Base-by-base conservation (phyloP, 2,329 filamentous ascomycete genomes). In the Stylonectria norvegica region DNA sequence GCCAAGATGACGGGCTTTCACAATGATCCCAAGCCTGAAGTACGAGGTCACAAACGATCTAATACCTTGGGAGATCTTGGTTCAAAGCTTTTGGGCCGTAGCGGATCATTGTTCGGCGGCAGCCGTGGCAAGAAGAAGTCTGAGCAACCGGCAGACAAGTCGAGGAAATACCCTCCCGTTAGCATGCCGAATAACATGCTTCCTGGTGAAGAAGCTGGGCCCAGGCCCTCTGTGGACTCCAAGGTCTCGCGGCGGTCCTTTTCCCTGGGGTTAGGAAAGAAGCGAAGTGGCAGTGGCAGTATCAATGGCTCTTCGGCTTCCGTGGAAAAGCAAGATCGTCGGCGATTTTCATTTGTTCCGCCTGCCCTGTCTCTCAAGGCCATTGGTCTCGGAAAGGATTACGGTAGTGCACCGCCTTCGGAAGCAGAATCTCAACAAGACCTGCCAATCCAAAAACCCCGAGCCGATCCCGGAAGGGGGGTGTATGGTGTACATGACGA, bases 71-170 rank as follows among this genome's bases (percentile, higher is more conserved):
- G 81, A 59, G 89, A 79, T 65, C 79, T 96, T 42, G 82, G 87
- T 38, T 88, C 87, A 55, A 93, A 86, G 66, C 71, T 95, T 23
- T 86, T 95, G 64, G 87, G 89, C 29, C 83, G 90, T 47, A 88
- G 83, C 50, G 86, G 85, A 11, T 93, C 88, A 7, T 74, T 93
- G 43, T 90, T 93, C 59, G 82, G 85, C n/a, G 75, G 79, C 27
- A n/a, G n/a, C n/a, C 69, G 71, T 59, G 63, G 63, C 52, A 73
- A 74, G 59, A 77, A 75, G 62, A 70, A 74, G 44, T 57, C 68
- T 7, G 76, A 74, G 41, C 59, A 52, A 42, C 60, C 50, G 67
- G 73, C 48, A 81, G 65, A 87, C 61, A 82, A 83, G 47, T 69
- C 77, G 38, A 83, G 80, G 61, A 83, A 78, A 49, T 94, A 96